Evolutionary conservation across 257 asterid genomes (phyloP).

Genomic region (Solanum piurae): DNA sequence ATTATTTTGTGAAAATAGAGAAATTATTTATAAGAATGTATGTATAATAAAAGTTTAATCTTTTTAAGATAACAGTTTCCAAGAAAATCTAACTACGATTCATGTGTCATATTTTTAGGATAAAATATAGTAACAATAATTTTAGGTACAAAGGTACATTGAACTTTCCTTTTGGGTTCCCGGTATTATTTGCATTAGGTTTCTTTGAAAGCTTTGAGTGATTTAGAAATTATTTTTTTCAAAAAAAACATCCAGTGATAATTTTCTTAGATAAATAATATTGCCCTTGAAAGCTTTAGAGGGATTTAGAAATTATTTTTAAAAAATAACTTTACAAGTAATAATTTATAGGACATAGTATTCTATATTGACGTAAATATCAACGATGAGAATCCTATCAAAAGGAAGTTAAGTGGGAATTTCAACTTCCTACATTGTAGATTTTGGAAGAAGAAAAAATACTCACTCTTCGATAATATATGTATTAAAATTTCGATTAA

Average conservation of each 20-base stretch:
- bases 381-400: not conserved
- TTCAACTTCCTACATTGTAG: not conserved
- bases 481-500: too few relatives aligned
- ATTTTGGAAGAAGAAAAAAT: too few relatives aligned
- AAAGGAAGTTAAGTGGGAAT: not conserved
- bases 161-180: not conserved
- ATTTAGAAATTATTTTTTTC: not conserved
- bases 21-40: too few relatives aligned
- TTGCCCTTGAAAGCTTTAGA: too few relatives aligned
- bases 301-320: not conserved
- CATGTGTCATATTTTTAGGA: not conserved
- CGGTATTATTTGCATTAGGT: not conserved
- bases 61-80: not conserved
- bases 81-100: not conserved
- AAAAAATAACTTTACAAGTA: not conserved
- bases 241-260: not conserved
- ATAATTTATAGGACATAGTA: not conserved
- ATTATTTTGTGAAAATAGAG: too few relatives aligned
- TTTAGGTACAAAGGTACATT: not conserved
- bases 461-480: too few relatives aligned
- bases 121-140: not conserved
- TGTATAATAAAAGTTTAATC: too few relatives aligned
- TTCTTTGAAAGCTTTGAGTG: not conserved
- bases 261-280: not conserved
- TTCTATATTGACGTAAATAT: not conserved